Conservation (phyloP, 1,284 basidiomycete genomes). For the Leccinum fuscescens region DNA sequence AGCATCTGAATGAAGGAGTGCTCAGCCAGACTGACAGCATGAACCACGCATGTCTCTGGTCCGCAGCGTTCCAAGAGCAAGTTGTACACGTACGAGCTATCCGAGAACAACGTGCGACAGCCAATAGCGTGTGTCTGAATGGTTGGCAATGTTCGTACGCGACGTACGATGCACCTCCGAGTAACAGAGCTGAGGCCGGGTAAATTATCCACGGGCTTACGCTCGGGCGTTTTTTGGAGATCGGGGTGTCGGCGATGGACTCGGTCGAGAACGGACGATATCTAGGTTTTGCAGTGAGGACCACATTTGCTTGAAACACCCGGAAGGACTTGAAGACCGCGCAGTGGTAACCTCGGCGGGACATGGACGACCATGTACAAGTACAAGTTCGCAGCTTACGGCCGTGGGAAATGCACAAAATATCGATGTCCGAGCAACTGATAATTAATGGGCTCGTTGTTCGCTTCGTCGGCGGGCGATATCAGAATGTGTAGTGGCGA, state of each 20-base stretch:
- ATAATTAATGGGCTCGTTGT: no score
- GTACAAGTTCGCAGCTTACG: neutral
- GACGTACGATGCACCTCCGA: conserved; percentile 41
- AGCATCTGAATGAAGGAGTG: conserved; percentile 44
- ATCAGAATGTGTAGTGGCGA: no score
- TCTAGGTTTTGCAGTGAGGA: conserved; percentile 2
- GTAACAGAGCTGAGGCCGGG: conserved; percentile 20
- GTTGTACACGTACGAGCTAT: conserved; percentile 50
- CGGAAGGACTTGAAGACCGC: conserved; percentile 16
- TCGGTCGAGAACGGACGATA: conserved; percentile 16
- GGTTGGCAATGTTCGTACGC: conserved; percentile 63
- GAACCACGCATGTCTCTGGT: conserved; percentile 2
- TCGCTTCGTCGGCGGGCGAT: no score
- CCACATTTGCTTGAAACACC: conserved; percentile 9
- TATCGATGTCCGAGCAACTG: neutral
- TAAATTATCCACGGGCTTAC: conserved; percentile 26
- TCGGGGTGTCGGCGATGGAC: neutral
- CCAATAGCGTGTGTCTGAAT: conserved; percentile 62
- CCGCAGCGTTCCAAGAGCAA: conserved; percentile 3
- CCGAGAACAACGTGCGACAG: conserved; percentile 71
- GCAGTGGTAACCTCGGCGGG: conserved; percentile 13
- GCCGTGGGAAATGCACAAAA: neutral
- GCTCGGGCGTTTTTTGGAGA: conserved; percentile 6
- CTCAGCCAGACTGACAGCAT: neutral
- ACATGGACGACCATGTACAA: conserved; percentile 19